Conservation (phyloP, 441 rosid species). For the Adansonia grandidieri region DNA sequence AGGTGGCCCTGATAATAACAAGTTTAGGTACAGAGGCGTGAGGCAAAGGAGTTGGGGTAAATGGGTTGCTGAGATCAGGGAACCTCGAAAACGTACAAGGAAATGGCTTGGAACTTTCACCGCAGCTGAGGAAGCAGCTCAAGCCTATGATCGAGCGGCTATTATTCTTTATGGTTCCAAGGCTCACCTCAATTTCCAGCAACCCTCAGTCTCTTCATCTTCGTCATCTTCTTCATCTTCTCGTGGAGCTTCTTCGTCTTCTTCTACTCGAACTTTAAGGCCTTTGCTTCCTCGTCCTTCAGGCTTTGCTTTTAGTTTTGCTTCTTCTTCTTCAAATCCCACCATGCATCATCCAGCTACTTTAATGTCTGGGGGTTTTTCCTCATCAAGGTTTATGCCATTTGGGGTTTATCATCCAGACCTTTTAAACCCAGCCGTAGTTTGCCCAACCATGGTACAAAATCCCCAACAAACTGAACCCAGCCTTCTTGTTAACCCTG, state of each 20-base stretch:
- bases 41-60: slow-evolving; percentile 97
- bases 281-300: slow-evolving; percentile 92
- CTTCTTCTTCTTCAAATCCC: not conserved
- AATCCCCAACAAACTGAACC: slow-evolving; percentile 20
- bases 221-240: slow-evolving; percentile 45
- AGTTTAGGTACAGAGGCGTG: slow-evolving; percentile 87
- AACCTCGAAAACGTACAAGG: slow-evolving; percentile 81
- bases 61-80: slow-evolving; percentile 99
- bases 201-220: slow-evolving; percentile 31
- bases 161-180: slow-evolving; percentile 77
- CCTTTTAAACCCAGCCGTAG: slow-evolving; percentile 10
- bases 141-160: slow-evolving; percentile 96
- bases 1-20: slow-evolving; percentile 90
- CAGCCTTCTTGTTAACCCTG: not conserved
- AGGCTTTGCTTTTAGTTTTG: slow-evolving; percentile 35
- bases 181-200: slow-evolving; percentile 81
- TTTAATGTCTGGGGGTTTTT: not conserved
- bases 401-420: slow-evolving; percentile 33
- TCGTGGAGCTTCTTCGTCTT: slow-evolving; percentile 26
- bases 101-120: slow-evolving; percentile 96
- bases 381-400: slow-evolving; percentile 30
- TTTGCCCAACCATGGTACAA: slow-evolving; percentile 36
- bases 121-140: slow-evolving; percentile 93
- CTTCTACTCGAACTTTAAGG: slow-evolving; percentile 65
- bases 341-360: slow-evolving; percentile 14